These are phyloP conservation scores for Pontederia crassipes DNA, from an alignment of 176 grass and related monocot species.

Conservation along the genomic window DNA sequence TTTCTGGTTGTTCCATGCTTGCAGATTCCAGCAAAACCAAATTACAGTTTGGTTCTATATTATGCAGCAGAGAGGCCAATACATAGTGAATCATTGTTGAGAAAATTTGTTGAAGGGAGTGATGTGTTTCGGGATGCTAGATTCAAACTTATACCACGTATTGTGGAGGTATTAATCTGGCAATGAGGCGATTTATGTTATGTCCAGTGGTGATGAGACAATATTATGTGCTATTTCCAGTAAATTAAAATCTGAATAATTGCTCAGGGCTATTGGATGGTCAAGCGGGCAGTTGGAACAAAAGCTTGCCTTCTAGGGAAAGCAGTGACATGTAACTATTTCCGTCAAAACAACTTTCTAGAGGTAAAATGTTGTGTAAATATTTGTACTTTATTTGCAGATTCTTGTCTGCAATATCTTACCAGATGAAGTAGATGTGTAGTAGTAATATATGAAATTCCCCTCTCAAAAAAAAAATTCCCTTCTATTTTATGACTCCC, in stretches of 20 bases:
- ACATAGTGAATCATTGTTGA: conserved; percentile 74
- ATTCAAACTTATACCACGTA: conserved; percentile 98
- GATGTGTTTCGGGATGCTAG: conserved; percentile 74
- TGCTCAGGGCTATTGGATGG: conserved; percentile 91
- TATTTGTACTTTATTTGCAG: neutral
- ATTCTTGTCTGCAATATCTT: too few species aligned
- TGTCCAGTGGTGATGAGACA: too few species aligned
- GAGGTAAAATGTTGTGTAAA: conserved; percentile 40
- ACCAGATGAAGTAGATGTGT: neutral
- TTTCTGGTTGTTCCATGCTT: conserved; percentile 15
- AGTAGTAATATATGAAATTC: neutral
- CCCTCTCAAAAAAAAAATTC: neutral
- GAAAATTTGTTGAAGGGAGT: conserved; percentile 81
- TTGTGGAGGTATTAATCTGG: conserved; percentile 61
- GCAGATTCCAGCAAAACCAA: conserved; percentile 92
- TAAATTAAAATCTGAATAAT: conserved; percentile 4
- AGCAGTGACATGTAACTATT: conserved; percentile 91
- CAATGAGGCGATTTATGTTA: too few species aligned
- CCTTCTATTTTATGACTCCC: neutral
- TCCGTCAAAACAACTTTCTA: conserved; percentile 84
- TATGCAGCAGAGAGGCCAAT: conserved; percentile 66
- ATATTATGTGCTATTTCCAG: too few species aligned
- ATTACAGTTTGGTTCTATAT: conserved; percentile 86
- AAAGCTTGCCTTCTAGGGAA: conserved; percentile 97
- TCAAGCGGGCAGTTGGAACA: conserved; percentile 90